phyloP scores from a whole-genome alignment of 257 asterid species.

The Solanum dulcamara region DNA sequence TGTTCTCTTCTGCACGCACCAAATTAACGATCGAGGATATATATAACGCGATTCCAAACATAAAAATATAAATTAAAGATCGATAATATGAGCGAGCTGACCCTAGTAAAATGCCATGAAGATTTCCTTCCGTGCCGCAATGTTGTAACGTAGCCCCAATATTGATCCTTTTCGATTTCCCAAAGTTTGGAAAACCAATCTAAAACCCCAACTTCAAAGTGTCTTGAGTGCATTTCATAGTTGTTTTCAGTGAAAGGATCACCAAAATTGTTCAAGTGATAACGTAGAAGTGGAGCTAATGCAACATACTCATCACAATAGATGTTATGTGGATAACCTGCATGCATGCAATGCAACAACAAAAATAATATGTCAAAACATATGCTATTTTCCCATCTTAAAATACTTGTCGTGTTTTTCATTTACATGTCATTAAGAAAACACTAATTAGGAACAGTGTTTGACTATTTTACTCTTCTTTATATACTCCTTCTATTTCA shows the following conservation, averaged over 20 bases:
- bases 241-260: constrained; percentile 88
- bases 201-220: constrained; percentile 82
- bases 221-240: constrained; percentile 85
- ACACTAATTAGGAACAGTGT: too few species aligned
- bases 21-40: background rate
- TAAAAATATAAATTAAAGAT: background rate
- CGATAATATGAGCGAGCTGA: constrained; percentile 13
- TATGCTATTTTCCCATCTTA: too few species aligned
- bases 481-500: too few species aligned
- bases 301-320: constrained; percentile 78
- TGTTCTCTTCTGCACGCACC: constrained; percentile 60
- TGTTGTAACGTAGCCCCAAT: constrained; percentile 84
- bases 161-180: constrained; percentile 68
- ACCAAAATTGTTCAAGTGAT: constrained; percentile 74
- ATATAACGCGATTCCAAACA: background rate
- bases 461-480: too few species aligned
- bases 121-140: constrained; percentile 92
- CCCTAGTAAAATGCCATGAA: constrained; percentile 86
- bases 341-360: background rate
- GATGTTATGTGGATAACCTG: constrained; percentile 89
- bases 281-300: constrained; percentile 68
- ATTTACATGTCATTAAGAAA: too few species aligned
- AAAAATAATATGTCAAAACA: background rate
- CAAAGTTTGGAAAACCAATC: constrained; percentile 88
- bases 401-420: too few species aligned